Evolutionary conservation across 768 basidiomycete genomes (phyloP).

Genomic region (Punctularia strigosozonata): DNA sequence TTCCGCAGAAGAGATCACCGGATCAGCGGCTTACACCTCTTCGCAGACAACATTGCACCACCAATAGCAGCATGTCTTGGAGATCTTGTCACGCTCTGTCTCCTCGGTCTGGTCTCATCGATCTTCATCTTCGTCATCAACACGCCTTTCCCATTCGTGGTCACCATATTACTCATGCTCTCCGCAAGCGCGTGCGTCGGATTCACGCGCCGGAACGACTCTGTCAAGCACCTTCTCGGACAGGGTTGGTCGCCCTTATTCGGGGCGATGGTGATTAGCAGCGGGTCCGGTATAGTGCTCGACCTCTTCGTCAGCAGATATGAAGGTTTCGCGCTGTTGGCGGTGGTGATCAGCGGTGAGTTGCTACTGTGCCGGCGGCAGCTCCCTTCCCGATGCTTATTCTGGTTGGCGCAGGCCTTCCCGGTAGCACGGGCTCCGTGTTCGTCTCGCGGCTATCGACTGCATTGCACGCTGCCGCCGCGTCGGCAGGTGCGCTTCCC

Average conservation of each 20-base stretch:
- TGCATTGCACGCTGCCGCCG: constrained; percentile 57
- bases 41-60: constrained; percentile 85
- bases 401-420: too few relatives aligned
- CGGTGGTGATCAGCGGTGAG: constrained; percentile 79
- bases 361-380: constrained; percentile 3
- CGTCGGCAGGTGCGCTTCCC: constrained; percentile 6
- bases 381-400: neutral
- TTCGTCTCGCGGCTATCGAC: constrained; percentile 89
- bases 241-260: constrained; percentile 89
- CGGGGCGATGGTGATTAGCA: constrained; percentile 81
- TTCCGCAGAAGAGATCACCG: neutral
- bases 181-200: constrained; percentile 36
- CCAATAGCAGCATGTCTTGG: constrained; percentile 89
- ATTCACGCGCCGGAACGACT: constrained; percentile 50
- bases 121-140: constrained; percentile 55
- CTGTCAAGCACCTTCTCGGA: constrained; percentile 59
- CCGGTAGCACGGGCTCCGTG: constrained; percentile 85
- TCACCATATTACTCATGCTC: constrained; percentile 36
- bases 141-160: constrained; percentile 49
- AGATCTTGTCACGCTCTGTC: constrained; percentile 80
- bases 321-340: constrained; percentile 78
- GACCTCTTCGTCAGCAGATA: constrained; percentile 83
- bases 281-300: constrained; percentile 83
- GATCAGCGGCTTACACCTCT: neutral
- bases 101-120: constrained; percentile 67